Conservation (phyloP, 2,329 filamentous ascomycete species). For the Botrytis galanthina region DNA sequence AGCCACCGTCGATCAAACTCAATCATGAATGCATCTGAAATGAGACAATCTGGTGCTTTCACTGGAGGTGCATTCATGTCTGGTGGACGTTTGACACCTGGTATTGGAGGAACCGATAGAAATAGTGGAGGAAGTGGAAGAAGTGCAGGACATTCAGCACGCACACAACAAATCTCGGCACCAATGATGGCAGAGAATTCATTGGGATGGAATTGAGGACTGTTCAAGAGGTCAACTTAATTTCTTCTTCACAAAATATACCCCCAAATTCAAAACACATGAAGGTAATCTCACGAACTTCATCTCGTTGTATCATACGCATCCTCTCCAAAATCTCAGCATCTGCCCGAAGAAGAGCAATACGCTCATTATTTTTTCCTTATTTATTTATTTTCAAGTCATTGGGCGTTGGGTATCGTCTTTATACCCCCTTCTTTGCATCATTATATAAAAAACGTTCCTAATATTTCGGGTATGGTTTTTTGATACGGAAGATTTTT, state of each 20-base stretch:
- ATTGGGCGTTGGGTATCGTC: constrained; percentile 36
- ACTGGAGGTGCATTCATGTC: constrained; percentile 50
- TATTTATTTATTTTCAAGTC: constrained; percentile 35
- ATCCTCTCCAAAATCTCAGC: constrained; percentile 21
- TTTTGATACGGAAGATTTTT: constrained; percentile 31
- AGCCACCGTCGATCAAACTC: constrained; percentile 63
- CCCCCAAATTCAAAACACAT: constrained; percentile 25
- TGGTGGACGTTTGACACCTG: constrained; percentile 41
- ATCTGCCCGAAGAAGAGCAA: constrained; percentile 27
- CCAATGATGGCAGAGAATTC: constrained; percentile 77
- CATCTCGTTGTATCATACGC: constrained; percentile 34
- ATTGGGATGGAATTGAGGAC: constrained; percentile 67
- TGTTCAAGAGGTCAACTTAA: constrained; percentile 17
- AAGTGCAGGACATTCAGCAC: constrained; percentile 44
- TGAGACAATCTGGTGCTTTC: constrained; percentile 47
- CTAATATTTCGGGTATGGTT: constrained; percentile 31
- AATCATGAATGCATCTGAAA: constrained; percentile 49
- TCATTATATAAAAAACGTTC: constrained; percentile 29
- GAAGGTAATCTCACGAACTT: constrained; percentile 20
- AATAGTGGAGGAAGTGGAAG: constrained; percentile 58
- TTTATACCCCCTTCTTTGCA: constrained; percentile 35
- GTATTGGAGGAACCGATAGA: constrained; percentile 40
- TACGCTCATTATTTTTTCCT: constrained; percentile 32
- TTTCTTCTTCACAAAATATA: constrained; percentile 28
- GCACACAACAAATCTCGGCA: constrained; percentile 68